A percentile compares a stretch with the other conserved stretches of the same genome.
Evolutionary conservation across 2,329 filamentous ascomycete genomes (phyloP).

Genomic region (Pleoardoris graminearum): DNA sequence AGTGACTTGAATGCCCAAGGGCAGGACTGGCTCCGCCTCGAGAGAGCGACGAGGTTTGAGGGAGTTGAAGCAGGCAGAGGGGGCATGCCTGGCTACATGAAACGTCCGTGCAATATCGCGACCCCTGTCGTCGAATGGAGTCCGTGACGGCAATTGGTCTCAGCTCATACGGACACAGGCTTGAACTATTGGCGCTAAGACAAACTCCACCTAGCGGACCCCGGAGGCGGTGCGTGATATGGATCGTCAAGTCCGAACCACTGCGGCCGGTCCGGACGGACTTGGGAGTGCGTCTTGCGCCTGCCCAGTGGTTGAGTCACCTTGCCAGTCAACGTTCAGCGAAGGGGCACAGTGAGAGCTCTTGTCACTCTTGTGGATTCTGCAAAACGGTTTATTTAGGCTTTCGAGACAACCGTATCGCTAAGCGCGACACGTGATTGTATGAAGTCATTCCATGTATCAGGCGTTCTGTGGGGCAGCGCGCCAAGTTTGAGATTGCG

Average conservation of each 20-base stretch:
- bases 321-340: background rate
- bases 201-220: constrained; percentile 1
- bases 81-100: constrained; percentile 10
- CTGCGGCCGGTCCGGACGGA: background rate
- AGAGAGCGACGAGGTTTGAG: constrained; percentile 24
- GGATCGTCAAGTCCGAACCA: constrained; percentile 3
- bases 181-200: constrained; percentile 13
- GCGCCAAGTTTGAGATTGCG: no score
- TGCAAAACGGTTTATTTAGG: no score
- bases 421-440: no score
- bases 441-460: no score
- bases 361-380: background rate
- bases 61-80: constrained; percentile 13
- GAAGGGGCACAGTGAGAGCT: background rate
- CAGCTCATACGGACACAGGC: constrained; percentile 9
- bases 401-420: no score
- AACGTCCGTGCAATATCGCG: constrained; percentile 15
- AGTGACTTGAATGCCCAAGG: constrained; percentile 40
- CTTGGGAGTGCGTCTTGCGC: constrained; percentile 1
- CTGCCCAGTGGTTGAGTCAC: background rate
- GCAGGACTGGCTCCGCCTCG: constrained; percentile 38
- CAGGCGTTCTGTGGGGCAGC: no score
- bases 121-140: constrained; percentile 1
- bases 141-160: constrained; percentile 14
- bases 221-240: constrained; percentile 1